phyloP scores from a whole-genome alignment of 768 basidiomycete genomes.

The Coprinopsis strossmayeri region DNA sequence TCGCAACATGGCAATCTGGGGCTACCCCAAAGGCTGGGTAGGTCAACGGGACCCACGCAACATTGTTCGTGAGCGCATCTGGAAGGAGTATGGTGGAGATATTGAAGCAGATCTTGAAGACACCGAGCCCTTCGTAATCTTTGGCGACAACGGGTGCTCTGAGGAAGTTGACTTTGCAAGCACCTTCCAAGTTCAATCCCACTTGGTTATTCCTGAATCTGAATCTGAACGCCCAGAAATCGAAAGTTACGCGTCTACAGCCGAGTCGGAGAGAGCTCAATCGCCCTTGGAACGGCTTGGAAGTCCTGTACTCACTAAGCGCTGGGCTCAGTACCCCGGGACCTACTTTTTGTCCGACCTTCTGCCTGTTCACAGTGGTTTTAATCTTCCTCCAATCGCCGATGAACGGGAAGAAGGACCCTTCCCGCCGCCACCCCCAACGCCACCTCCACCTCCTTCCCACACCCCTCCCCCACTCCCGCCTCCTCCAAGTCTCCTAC shows the following conservation, averaged over 20 bases:
- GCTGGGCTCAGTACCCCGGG: slow-evolving; percentile 63
- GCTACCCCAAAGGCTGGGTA: slow-evolving; percentile 74
- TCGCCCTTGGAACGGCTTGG: no score
- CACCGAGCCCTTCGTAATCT: slow-evolving; percentile 27
- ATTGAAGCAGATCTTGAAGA: slow-evolving; percentile 15
- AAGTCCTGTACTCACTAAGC: no score
- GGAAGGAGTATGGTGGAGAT: slow-evolving; percentile 28
- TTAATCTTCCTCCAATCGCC: slow-evolving; percentile 26
- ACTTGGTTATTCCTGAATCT: no score
- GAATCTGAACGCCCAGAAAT: no score
- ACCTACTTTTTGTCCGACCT: slow-evolving; percentile 51
- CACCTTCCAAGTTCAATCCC: slow-evolving; percentile 12
- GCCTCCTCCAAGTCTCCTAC: slow-evolving; percentile 8
- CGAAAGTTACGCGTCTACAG: not conserved
- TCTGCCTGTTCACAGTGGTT: slow-evolving; percentile 46
- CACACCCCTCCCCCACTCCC: slow-evolving; percentile 3
- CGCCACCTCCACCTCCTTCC: slow-evolving; percentile 3
- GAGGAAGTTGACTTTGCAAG: slow-evolving; percentile 29
- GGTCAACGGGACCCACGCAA: slow-evolving; percentile 46
- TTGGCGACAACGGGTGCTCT: slow-evolving; percentile 24
- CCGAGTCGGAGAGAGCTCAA: slow-evolving; percentile 1
- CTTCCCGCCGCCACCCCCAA: slow-evolving; percentile 14
- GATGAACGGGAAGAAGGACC: slow-evolving; percentile 14
- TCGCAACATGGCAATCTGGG: slow-evolving; percentile 60
- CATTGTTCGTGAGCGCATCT: slow-evolving; percentile 40